A percentile compares a stretch with the other conserved stretches of the same genome.
Evolutionary conservation across 257 asterid genomes (phyloP).

Genomic region (Apocynum venetum): DNA sequence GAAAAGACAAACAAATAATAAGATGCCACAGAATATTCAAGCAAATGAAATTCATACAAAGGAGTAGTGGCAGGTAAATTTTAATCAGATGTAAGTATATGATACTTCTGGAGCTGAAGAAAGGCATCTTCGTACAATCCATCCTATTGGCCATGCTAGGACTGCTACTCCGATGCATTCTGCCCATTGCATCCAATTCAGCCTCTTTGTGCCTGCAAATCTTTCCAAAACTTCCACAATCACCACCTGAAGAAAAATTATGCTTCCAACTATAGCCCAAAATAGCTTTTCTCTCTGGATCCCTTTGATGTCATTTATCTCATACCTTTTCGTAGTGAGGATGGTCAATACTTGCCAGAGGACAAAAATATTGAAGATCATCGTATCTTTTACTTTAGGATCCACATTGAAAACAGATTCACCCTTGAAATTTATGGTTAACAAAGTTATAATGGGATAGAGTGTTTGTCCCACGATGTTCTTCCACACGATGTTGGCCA

Average conservation of each 20-base stretch:
- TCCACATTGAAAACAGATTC: conserved; percentile 28
- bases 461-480: conserved; percentile 49
- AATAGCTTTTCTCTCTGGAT: conserved; percentile 25
- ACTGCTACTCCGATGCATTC: conserved; percentile 21
- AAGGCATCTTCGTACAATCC: conserved; percentile 7
- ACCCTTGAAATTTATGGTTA: conserved; percentile 54
- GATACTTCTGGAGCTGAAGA: no score
- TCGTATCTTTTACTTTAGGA: conserved; percentile 40
- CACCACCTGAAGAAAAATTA: conserved; percentile 20
- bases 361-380: conserved; percentile 59
- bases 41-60: no score
- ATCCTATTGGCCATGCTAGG: conserved; percentile 30
- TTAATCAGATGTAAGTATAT: neutral
- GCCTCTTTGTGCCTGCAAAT: conserved; percentile 25
- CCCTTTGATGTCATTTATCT: conserved; percentile 47
- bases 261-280: conserved; percentile 13
- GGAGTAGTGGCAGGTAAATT: neutral
- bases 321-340: conserved; percentile 44
- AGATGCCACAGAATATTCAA: no score
- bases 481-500: conserved; percentile 66
- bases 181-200: conserved; percentile 31
- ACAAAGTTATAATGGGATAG: conserved; percentile 47
- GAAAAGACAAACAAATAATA: no score
- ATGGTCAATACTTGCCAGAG: conserved; percentile 59
- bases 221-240: conserved; percentile 22